Evolutionary conservation across 768 basidiomycete species (phyloP).

Genomic region (Suillus lakei): DNA sequence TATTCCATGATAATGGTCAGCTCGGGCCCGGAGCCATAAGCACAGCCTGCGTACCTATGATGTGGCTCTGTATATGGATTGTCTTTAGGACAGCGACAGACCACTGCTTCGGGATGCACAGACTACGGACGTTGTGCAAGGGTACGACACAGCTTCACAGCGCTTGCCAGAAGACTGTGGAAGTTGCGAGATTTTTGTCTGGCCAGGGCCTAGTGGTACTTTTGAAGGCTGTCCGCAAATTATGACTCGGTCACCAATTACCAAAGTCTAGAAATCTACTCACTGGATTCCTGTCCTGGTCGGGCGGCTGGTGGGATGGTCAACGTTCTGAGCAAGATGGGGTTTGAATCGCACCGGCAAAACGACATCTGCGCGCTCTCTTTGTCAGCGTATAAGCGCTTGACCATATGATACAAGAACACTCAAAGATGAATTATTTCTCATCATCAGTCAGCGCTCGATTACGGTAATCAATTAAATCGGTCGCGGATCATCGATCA

Average conservation of each 20-base stretch:
- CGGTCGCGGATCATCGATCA: conserved; percentile 3
- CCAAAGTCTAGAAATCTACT: background rate
- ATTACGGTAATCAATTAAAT: background rate
- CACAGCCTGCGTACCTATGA: conserved; percentile 2
- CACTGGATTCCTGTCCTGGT: background rate
- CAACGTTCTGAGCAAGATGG: background rate
- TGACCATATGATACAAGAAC: too few relatives aligned
- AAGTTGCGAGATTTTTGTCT: background rate
- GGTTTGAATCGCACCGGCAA: background rate
- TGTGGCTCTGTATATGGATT: background rate
- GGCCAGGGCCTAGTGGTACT: background rate
- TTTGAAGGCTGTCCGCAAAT: background rate
- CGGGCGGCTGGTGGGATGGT: background rate
- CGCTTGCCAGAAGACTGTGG: background rate
- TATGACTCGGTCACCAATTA: background rate
- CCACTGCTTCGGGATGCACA: background rate
- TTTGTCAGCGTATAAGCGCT: conserved; percentile 2
- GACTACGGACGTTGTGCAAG: background rate
- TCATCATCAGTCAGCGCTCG: conserved; percentile 1
- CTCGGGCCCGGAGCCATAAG: background rate
- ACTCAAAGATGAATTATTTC: too few relatives aligned
- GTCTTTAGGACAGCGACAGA: too few relatives aligned
- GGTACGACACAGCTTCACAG: background rate
- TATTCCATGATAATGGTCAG: background rate
- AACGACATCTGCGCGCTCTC: background rate